phyloP scores from a whole-genome alignment of 2,329 filamentous ascomycete genomes.

The Xylaria sp. region DNA sequence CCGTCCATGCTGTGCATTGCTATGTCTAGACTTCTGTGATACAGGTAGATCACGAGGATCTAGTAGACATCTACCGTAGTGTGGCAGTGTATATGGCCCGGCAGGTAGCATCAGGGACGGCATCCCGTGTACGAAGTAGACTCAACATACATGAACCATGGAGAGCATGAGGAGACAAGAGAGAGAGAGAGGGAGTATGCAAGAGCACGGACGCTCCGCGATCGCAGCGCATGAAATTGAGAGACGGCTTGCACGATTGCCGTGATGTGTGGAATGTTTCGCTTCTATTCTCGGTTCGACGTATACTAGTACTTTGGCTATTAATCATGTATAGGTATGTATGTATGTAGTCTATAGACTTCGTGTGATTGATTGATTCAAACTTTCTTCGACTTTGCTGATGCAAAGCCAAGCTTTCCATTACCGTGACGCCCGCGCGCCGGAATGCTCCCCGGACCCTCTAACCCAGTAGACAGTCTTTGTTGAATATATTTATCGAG shows the following conservation, averaged over 20 bases:
- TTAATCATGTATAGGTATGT: background rate
- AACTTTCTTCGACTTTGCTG: background rate
- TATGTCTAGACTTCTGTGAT: conserved; percentile 22
- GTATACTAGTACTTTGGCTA: background rate
- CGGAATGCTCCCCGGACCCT: background rate
- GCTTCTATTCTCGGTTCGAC: conserved; percentile 22
- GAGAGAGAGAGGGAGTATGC: background rate
- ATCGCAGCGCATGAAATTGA: conserved; percentile 19
- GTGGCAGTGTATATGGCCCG: background rate
- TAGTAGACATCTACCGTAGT: background rate
- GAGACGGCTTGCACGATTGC: conserved; percentile 22
- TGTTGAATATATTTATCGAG: conserved; percentile 1
- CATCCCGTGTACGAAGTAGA: background rate
- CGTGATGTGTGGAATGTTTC: conserved; percentile 27
- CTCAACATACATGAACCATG: conserved; percentile 6
- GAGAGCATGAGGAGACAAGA: conserved; percentile 6
- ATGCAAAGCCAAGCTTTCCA: conserved; percentile 14
- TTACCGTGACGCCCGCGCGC: conserved; percentile 1
- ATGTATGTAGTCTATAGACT: conserved; percentile 9
- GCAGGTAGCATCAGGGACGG: background rate
- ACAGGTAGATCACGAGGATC: conserved; percentile 31
- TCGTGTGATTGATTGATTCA: background rate
- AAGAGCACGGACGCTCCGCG: conserved; percentile 18
- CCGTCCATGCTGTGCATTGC: background rate
- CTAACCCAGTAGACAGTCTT: conserved; percentile 13